Percentiles rank a stretch among this genome's conserved stretches.
Evolutionary conservation across 2,329 filamentous ascomycete species (phyloP).

Genomic region (Ceratocystis papillata): DNA sequence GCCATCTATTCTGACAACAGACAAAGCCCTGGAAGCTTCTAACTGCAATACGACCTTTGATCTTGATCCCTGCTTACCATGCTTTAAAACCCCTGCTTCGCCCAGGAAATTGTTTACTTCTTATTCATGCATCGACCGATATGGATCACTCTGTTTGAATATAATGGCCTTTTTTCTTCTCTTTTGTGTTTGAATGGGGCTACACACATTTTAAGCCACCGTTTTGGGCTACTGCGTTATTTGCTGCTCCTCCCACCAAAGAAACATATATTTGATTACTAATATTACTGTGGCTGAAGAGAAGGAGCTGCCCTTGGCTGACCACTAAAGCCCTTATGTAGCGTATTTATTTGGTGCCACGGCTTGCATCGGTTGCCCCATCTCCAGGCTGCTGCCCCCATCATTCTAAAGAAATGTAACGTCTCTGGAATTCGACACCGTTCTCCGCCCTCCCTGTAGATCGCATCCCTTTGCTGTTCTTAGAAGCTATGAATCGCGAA

Average conservation of each 20-base stretch:
- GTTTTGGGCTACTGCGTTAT: too few relatives aligned
- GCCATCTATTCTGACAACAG: too few relatives aligned
- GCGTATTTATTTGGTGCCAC: too few relatives aligned
- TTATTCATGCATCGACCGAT: not conserved
- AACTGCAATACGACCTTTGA: constrained; percentile 10
- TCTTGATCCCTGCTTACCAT: not conserved
- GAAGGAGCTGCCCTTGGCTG: too few relatives aligned
- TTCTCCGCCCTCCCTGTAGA: constrained; percentile 4
- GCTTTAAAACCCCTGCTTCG: not conserved
- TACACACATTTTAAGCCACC: not conserved
- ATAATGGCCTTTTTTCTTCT: not conserved
- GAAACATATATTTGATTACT: too few relatives aligned
- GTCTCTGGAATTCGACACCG: not conserved
- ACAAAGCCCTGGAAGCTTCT: constrained; percentile 1
- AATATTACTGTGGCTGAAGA: too few relatives aligned
- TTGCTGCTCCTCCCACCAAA: too few relatives aligned
- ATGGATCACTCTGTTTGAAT: not conserved
- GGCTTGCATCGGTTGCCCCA: too few relatives aligned
- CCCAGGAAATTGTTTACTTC: not conserved
- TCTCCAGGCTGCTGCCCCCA: too few relatives aligned
- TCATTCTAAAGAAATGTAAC: too few relatives aligned
- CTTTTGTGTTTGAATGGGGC: not conserved
- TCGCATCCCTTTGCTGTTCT: not conserved
- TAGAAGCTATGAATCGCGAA: not conserved
- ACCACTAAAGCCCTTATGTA: too few relatives aligned